Percentiles rank a stretch among this genome's conserved stretches.
Conservation (phyloP, 2,329 filamentous ascomycete genomes). For the Aspergillus latus region DNA sequence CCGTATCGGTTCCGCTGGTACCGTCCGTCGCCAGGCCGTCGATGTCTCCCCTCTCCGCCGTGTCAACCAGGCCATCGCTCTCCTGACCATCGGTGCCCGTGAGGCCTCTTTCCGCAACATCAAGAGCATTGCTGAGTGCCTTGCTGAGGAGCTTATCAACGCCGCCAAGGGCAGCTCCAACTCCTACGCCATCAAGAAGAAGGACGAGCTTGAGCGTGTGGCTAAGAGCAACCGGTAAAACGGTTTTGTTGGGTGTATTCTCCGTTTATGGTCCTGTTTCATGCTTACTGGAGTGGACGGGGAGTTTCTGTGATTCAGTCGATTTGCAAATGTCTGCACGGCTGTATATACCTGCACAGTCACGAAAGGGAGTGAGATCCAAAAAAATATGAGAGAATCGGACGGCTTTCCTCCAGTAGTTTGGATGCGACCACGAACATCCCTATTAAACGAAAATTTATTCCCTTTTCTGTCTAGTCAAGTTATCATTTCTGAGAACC, state of each 20-base stretch:
- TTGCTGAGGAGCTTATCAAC: slow-evolving; percentile 99
- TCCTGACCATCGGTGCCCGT: slow-evolving; percentile 97
- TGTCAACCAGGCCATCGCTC: slow-evolving; percentile 99
- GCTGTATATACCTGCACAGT: slow-evolving; percentile 43
- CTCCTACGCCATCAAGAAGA: slow-evolving; percentile 99
- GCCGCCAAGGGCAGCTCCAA: slow-evolving; percentile 99
- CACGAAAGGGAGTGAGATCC: slow-evolving; percentile 39
- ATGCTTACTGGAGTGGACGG: slow-evolving; percentile 44
- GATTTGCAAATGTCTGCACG: slow-evolving; percentile 43
- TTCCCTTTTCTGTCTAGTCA: slow-evolving; percentile 13
- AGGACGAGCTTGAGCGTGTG: slow-evolving; percentile 99
- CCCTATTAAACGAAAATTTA: slow-evolving; percentile 26
- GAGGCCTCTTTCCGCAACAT: slow-evolving; percentile 99
- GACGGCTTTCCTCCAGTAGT: slow-evolving; percentile 43
- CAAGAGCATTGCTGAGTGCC: slow-evolving; percentile 99
- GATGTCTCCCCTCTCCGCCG: slow-evolving; percentile 99
- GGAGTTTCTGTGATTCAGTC: slow-evolving; percentile 43
- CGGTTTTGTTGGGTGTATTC: slow-evolving; percentile 38
- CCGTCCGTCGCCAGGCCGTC: slow-evolving; percentile 99
- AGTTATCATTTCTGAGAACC: not conserved
- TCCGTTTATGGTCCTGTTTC: slow-evolving; percentile 41
- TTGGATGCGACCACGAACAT: slow-evolving; percentile 44
- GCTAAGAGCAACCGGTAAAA: slow-evolving; percentile 99
- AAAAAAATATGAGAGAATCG: slow-evolving; percentile 36
- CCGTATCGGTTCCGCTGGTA: slow-evolving; percentile 98